Evolutionary conservation across 768 basidiomycete genomes (phyloP).

Genomic region (Gloeophyllum trabeum): DNA sequence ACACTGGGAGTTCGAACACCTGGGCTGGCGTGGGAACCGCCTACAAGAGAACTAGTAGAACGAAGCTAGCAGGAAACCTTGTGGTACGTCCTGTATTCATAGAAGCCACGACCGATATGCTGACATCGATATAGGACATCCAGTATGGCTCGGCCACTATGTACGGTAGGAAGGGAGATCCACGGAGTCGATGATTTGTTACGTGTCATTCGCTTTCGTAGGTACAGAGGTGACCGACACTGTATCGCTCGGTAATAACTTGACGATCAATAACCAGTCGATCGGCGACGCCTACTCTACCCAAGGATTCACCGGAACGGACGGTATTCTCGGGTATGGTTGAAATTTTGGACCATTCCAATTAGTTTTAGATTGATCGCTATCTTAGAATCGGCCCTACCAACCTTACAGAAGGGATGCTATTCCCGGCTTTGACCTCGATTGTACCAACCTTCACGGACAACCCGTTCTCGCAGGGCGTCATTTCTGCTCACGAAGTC

Average conservation of each 20-base stretch:
- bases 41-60: no score
- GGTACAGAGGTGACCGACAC: conserved; percentile 12
- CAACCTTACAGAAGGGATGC: conserved; percentile 17
- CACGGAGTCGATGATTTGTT: no score
- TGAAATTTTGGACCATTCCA: neutral
- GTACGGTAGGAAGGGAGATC: no score
- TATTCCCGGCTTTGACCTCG: conserved; percentile 3
- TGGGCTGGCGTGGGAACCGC: no score
- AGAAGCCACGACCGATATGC: no score
- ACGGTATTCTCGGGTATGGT: conserved; percentile 26
- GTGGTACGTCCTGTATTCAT: no score
- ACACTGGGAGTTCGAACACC: no score
- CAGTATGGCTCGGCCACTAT: no score
- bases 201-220: no score
- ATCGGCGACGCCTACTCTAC: conserved; percentile 24
- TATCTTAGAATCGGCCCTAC: conserved; percentile 20
- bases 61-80: no score
- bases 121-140: no score
- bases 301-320: conserved; percentile 17
- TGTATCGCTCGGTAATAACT: conserved; percentile 10
- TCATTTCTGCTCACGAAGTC: conserved; percentile 4
- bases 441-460: conserved; percentile 19
- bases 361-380: neutral
- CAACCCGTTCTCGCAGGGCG: conserved; percentile 15
- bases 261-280: conserved; percentile 19